These are phyloP conservation scores for Triticum urartu DNA, from an alignment of 176 grass and related monocot genomes.

Conservation along the genomic window DNA sequence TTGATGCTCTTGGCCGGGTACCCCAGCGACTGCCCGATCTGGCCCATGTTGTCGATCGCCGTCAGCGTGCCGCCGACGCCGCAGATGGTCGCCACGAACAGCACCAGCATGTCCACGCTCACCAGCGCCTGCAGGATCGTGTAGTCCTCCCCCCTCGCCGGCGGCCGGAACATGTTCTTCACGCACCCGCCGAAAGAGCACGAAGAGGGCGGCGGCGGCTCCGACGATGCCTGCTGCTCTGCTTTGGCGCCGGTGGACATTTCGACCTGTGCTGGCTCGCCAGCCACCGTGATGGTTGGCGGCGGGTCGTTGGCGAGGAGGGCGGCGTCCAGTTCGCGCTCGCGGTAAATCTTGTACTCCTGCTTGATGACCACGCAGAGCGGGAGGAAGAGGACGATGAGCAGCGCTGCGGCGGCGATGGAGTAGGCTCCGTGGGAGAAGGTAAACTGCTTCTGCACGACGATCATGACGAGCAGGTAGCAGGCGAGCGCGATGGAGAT, in stretches of 20 bases:
- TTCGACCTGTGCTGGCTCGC: not conserved
- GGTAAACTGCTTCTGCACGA: conserved; percentile 16
- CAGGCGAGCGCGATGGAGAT: conserved; percentile 21
- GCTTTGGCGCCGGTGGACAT: not conserved
- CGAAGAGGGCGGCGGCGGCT: not conserved
- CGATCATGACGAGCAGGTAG: conserved; percentile 30
- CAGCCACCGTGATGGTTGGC: not conserved
- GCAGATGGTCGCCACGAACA: conserved; percentile 49
- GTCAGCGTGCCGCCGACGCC: conserved; percentile 56
- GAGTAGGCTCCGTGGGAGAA: conserved; percentile 23
- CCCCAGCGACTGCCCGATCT: conserved; percentile 58
- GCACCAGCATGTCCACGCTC: conserved; percentile 76
- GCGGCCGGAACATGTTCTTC: conserved; percentile 29
- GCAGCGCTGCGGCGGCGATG: not conserved
- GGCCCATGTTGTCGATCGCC: conserved; percentile 67
- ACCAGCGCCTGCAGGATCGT: conserved; percentile 71
- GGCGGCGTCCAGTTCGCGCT: not conserved
- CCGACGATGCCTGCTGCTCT: not conserved
- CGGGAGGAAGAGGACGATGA: conserved; percentile 9
- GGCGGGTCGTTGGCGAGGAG: not conserved
- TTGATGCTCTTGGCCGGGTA: conserved; percentile 47
- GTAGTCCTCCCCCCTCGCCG: conserved; percentile 69
- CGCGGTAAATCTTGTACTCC: conserved; percentile 12
- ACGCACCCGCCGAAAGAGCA: not conserved
- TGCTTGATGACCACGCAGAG: conserved; percentile 12